Evolutionary conservation across 192 early-diverging fungal species (phyloP).

Genomic region (Entophlyctis helioformis): DNA sequence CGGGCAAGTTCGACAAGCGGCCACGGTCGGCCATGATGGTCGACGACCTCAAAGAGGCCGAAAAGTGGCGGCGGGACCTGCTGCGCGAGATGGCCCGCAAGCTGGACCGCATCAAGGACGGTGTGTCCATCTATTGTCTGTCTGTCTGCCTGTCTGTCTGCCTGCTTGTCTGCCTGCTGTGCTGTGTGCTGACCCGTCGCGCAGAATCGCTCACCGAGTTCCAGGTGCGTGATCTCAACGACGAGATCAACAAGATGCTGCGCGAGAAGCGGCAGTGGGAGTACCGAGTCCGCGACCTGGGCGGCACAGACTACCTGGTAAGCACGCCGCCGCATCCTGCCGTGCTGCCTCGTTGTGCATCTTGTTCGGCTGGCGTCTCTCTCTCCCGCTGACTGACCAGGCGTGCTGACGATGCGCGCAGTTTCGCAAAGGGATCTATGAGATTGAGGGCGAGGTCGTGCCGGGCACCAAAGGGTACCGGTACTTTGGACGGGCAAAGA

Average conservation of each 20-base stretch:
- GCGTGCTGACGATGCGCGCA: too few relatives aligned
- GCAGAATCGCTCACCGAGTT: slow-evolving; percentile 73
- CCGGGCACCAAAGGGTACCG: slow-evolving; percentile 85
- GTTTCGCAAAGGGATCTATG: slow-evolving; percentile 8
- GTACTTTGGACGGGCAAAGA: slow-evolving; percentile 94
- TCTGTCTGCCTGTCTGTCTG: too few relatives aligned
- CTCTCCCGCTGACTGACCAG: background rate
- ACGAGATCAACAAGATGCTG: slow-evolving; percentile 90
- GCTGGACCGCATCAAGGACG: slow-evolving; percentile 84
- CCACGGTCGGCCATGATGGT: slow-evolving; percentile 64
- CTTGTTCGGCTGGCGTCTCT: background rate
- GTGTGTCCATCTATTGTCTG: too few relatives aligned
- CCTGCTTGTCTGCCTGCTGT: too few relatives aligned
- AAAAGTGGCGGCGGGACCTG: slow-evolving; percentile 83
- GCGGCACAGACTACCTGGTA: slow-evolving; percentile 84
- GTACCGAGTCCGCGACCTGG: slow-evolving; percentile 75
- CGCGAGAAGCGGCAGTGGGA: slow-evolving; percentile 91
- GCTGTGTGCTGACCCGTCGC: too few relatives aligned
- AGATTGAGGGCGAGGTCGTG: slow-evolving; percentile 78
- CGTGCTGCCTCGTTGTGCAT: background rate
- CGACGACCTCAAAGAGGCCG: slow-evolving; percentile 62
- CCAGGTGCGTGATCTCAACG: slow-evolving; percentile 89
- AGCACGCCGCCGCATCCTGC: slow-evolving; percentile 1
- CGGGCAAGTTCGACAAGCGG: slow-evolving; percentile 53
- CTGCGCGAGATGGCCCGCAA: slow-evolving; percentile 80